phyloP scores from a whole-genome alignment of 176 grass and related monocot species.

The Juncus effusus region DNA sequence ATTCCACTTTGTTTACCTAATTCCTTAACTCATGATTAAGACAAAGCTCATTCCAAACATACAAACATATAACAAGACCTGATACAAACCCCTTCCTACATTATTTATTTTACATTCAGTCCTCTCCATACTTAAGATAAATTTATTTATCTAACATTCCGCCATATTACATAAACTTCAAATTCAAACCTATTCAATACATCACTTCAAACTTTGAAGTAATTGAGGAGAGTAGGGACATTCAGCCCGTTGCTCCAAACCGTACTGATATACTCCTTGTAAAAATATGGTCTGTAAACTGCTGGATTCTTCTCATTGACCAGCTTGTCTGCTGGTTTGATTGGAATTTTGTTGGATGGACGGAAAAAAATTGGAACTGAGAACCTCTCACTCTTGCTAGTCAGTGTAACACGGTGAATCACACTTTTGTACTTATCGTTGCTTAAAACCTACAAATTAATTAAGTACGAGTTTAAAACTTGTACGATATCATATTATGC shows the following conservation, averaged over 20 bases:
- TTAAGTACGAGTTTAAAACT: constrained; percentile 31
- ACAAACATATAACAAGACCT: too few relatives aligned
- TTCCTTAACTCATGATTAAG: too few relatives aligned
- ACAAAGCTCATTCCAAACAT: too few relatives aligned
- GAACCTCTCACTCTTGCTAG: constrained; percentile 57
- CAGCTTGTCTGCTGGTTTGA: constrained; percentile 38
- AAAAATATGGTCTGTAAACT: constrained; percentile 50
- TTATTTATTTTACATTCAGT: too few relatives aligned
- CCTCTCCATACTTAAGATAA: too few relatives aligned
- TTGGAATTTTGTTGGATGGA: constrained; percentile 39
- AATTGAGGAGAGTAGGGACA: constrained; percentile 50
- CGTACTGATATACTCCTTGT: constrained; percentile 10
- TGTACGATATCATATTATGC: constrained; percentile 48
- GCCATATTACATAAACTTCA: too few relatives aligned
- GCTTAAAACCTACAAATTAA: constrained; percentile 45
- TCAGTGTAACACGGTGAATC: constrained; percentile 61
- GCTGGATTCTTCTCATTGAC: constrained; percentile 7
- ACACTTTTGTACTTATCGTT: constrained; percentile 67
- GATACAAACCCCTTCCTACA: too few relatives aligned
- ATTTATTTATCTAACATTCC: too few relatives aligned
- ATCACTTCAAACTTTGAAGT: constrained; percentile 22
- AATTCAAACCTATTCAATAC: neutral
- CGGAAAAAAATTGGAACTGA: constrained; percentile 79
- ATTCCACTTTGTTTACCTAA: too few relatives aligned
- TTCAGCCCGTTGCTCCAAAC: constrained; percentile 51